Percentiles rank a stretch among this genome's conserved stretches.
Conservation (phyloP, 106 monocot species). For the Chionographis japonica region DNA sequence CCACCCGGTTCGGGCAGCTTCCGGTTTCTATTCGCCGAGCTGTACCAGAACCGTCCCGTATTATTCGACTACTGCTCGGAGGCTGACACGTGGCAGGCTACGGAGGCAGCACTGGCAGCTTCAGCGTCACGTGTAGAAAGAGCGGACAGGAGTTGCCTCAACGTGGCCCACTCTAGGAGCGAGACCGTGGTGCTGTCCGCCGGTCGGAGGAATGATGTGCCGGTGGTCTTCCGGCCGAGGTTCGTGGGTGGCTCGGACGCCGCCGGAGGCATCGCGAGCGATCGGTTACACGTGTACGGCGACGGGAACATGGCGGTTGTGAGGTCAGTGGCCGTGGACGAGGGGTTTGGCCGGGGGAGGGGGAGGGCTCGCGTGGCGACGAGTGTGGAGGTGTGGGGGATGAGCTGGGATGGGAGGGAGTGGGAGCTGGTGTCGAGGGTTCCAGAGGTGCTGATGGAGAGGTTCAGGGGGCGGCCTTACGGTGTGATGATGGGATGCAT, state of each 20-base stretch:
- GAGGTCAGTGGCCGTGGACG: conserved; percentile 21
- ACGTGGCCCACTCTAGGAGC: conserved; percentile 14
- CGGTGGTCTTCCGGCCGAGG: conserved; percentile 39
- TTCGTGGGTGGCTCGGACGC: conserved; percentile 9
- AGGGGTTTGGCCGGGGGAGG: not conserved
- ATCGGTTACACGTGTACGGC: conserved; percentile 49
- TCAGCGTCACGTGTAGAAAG: not conserved
- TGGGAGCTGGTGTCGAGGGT: conserved; percentile 42
- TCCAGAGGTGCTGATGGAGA: conserved; percentile 31
- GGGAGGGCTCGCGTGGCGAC: conserved; percentile 14
- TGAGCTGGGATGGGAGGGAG: conserved; percentile 30
- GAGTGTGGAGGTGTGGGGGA: conserved; percentile 41
- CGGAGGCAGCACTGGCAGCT: conserved; percentile 6
- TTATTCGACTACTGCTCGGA: conserved; percentile 56
- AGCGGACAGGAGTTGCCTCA: conserved; percentile 2
- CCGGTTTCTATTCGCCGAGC: conserved; percentile 59
- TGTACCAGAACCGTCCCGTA: conserved; percentile 22
- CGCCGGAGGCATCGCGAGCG: conserved; percentile 4
- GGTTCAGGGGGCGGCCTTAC: conserved; percentile 28
- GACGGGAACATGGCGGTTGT: conserved; percentile 49
- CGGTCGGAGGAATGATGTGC: conserved; percentile 7
- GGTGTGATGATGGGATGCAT: conserved; percentile 65
- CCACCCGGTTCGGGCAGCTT: conserved; percentile 15
- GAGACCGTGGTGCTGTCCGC: conserved; percentile 38
- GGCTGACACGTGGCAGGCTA: conserved; percentile 35